Percentiles rank a stretch among this genome's conserved stretches.
These are phyloP conservation scores for Cyclospora cayetanensis DNA, from an alignment of 169 alveolate species.

Conservation along the genomic window DNA sequence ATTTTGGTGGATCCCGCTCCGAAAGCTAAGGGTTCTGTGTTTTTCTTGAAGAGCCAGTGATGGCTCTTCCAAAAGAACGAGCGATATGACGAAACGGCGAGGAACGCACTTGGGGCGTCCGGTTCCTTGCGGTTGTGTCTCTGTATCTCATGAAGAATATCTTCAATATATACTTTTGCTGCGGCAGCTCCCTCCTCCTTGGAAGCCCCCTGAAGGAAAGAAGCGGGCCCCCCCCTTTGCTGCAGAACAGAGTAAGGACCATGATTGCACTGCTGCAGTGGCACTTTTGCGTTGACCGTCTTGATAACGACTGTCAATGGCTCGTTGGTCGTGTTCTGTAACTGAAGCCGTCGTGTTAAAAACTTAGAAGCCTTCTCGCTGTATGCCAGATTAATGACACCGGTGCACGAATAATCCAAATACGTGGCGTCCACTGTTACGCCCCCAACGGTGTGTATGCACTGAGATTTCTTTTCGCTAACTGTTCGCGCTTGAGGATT, in stretches of 20 bases:
- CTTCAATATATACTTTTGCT: neutral
- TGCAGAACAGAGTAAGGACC: neutral
- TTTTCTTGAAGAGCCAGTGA: too few species aligned
- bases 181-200: neutral
- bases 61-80: too few species aligned
- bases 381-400: neutral
- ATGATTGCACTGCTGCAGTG: neutral
- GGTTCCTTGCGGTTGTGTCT: constrained; percentile 6
- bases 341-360: neutral
- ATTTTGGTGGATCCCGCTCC: too few species aligned
- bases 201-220: constrained; percentile 30
- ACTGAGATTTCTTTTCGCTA: neutral
- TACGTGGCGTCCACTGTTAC: constrained; percentile 10
- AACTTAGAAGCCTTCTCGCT: neutral
- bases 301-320: constrained; percentile 47
- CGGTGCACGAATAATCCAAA: neutral
- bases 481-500: too few species aligned
- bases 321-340: neutral
- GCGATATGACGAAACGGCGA: too few species aligned
- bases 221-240: constrained; percentile 8
- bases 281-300: neutral
- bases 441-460: neutral
- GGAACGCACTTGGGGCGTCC: neutral
- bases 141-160: constrained; percentile 3
- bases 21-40: too few species aligned